Evolutionary conservation across 768 basidiomycete species (phyloP).

Genomic region (Boletus vermiculosoides): DNA sequence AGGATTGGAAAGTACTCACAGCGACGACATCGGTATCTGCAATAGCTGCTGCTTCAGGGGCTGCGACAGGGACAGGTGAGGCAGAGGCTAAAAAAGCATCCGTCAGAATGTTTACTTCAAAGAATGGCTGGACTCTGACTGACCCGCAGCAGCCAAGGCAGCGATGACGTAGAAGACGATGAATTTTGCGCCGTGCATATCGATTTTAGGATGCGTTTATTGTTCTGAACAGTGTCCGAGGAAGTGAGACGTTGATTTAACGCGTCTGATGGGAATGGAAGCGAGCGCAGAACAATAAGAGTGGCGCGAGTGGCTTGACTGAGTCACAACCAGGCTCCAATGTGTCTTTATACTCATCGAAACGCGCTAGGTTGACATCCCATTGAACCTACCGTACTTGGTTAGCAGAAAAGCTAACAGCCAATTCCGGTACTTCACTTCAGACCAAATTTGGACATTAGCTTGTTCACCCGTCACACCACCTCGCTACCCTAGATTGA

Average conservation of each 20-base stretch:
- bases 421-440: conserved; percentile 25
- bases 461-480: conserved; percentile 21
- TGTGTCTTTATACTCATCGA: conserved; percentile 27
- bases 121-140: conserved; percentile 1
- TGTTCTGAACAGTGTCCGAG: conserved; percentile 22
- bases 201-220: conserved; percentile 27
- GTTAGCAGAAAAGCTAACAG: conserved; percentile 16
- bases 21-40: conserved; percentile 8
- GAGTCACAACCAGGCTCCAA: conserved; percentile 3
- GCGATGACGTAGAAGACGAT: conserved; percentile 31
- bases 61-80: conserved; percentile 27
- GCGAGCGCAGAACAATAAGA: conserved; percentile 33
- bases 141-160: conserved; percentile 26
- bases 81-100: conserved; percentile 21
- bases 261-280: conserved; percentile 1
- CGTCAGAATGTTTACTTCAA: not conserved
- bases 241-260: not conserved
- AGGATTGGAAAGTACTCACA: conserved; percentile 9
- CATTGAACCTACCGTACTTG: conserved; percentile 30
- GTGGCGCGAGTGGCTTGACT: conserved; percentile 14
- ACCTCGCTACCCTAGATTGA: not conserved
- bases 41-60: not conserved
- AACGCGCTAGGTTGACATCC: not conserved
- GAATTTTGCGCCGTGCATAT: conserved; percentile 29
- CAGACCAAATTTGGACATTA: conserved; percentile 27